Conservation (phyloP, 192 early-diverging fungal species). For the Gryganskiella cystojenkinii region DNA sequence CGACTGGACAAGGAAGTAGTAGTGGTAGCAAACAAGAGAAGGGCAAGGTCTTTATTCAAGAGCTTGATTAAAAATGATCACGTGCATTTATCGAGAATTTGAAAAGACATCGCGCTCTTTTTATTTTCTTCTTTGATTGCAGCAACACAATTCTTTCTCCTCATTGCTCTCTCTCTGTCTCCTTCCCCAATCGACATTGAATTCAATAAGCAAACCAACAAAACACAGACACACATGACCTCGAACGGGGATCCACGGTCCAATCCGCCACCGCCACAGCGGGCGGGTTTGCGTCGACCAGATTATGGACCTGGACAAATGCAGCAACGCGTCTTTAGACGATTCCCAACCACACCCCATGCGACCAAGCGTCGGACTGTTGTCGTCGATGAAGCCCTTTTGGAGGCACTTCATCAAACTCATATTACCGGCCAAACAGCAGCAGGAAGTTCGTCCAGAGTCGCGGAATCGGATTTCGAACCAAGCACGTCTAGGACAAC, state of each 20-base stretch:
- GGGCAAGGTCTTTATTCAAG: slow-evolving; percentile 11
- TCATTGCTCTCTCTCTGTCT: no score
- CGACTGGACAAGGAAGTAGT: neutral
- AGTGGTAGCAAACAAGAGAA: neutral
- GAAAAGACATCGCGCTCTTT: no score
- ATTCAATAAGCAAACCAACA: no score
- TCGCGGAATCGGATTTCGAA: neutral
- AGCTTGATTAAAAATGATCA: neutral
- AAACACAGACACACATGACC: no score
- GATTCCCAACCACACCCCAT: slow-evolving; percentile 31
- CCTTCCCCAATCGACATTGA: no score
- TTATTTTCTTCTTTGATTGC: no score
- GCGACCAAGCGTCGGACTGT: slow-evolving; percentile 22
- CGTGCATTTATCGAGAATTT: no score
- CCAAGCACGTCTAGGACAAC: no score
- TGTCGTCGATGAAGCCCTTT: slow-evolving; percentile 22
- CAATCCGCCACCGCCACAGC: slow-evolving; percentile 4
- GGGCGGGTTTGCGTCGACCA: slow-evolving; percentile 32
- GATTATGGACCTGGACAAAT: slow-evolving; percentile 46
- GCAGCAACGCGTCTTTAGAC: slow-evolving; percentile 18
- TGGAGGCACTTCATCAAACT: slow-evolving; percentile 34
- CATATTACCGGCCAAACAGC: slow-evolving; percentile 7
- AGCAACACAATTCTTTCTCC: no score
- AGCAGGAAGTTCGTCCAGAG: neutral
- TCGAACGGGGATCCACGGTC: neutral